Base-by-base conservation (phyloP, 495 filamentous ascomycete species). In the Penicillium taxi region DNA sequence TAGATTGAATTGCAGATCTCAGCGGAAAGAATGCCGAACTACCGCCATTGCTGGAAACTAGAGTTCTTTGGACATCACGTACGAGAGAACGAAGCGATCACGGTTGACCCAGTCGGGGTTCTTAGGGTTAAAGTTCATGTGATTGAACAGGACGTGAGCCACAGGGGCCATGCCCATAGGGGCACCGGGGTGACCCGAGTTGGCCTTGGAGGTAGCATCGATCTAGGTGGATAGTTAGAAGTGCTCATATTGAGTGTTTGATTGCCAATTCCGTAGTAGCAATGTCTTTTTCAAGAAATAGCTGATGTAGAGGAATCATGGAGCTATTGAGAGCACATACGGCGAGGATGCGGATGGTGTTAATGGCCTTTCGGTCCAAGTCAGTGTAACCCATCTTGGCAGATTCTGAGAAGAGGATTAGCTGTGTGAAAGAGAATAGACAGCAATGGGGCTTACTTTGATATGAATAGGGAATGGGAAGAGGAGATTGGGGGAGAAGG, bases 111-210 rank as follows among this genome's bases (percentile, higher is more conserved):
- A 99, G 43, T 89, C 74, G 37, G 93, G 87, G 75, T 94, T 96
- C 78, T 94, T 88, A 44, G 91, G 91, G 81, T 99, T 99, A 76
- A 96, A 99, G 55, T 66, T 91, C 91, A 99, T 88, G 65, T 86
- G 90, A 77, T 94, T 94, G 73, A 86, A 99, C 49, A 99, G 82
- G 56, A 99, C 84, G 76, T 99, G 91, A 64, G 91, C 79, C 53
- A 89, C 79, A 30, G 93, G 91, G 55, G 91, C 91, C 91, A 98
- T 86, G 69, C 89, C 89, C 89, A 99, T 99, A 50, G 91, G 91
- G 53, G 91, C 91, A 74, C 91, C 91, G 59, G 91, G 91, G 72
- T 99, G 91, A 57, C 91, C 91, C 48, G 89, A 95, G 74, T 96
- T 96, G 55, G 90, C 85, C 59, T 82, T 78, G 63, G 81, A 80